Base-by-base conservation (phyloP, 495 filamentous ascomycete genomes). In the Pyronema domesticum region DNA sequence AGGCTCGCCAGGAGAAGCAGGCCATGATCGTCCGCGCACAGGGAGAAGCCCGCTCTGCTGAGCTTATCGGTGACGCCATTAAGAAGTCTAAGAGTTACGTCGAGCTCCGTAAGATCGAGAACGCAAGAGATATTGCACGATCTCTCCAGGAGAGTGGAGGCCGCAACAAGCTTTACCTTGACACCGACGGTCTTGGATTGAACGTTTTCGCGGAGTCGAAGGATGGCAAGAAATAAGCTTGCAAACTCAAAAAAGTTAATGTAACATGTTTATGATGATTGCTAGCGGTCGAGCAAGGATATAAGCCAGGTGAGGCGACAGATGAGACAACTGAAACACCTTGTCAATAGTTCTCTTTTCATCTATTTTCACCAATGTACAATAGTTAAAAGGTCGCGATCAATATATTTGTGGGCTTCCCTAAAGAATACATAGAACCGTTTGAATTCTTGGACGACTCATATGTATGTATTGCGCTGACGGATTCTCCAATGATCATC, bases 1-100 rank as follows among this genome's bases (percentile, higher is more conserved):
- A 96, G 73, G 91, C 91, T 37, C 84, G 91, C 57, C 91, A 98
- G 69, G 91, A 98, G 77, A 98, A 98, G 76, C 93, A 96, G 73
- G 91, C 91, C 55, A 95, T 86, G 73, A 89, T 98, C 61, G 91
- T 98, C 62, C 85, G 87, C 69, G 91, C 91, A 11, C 93, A 96
- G 78, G 91, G 91, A 88, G 91, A 98, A 72, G 91, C 91, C 42
- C 86, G 91, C 60, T 96, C 91, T 46, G 91, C 91, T 35, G 87
- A 98, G 70, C 83, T 98, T 46, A 95, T 98, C 62, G 91, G 91
- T 69, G 91, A 98, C 42, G 91, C 91, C 36, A 95, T 98, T 79
- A 96, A 98, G 81, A 96, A 98, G 80, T 89, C 78, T 70, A 82
- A 87, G 70, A 84, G 83, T 55, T 98, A 98, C 68, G 84, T 98